phyloP scores from a whole-genome alignment of 1,139 yeast species.

The Yamadazyma kanchanaburiensis region DNA sequence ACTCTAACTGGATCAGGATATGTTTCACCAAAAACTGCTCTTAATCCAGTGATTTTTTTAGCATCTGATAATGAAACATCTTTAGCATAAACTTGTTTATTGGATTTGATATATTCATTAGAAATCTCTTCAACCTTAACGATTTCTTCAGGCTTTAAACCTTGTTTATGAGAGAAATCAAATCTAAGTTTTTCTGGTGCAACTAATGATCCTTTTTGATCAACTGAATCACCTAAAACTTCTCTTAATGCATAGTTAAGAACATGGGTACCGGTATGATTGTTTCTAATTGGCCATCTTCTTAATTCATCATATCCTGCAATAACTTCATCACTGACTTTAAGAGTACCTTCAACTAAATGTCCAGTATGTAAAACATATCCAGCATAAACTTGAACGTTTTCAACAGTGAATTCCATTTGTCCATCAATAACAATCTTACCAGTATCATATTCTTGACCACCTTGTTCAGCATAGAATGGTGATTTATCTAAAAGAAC shows the following conservation, averaged over 20 bases:
- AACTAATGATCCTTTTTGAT: constrained; percentile 96
- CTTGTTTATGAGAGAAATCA: constrained; percentile 92
- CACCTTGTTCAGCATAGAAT: constrained; percentile 98
- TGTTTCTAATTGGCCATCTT: constrained; percentile 95
- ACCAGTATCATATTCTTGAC: constrained; percentile 97
- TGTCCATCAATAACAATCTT: constrained; percentile 83
- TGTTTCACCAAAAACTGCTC: constrained; percentile 98
- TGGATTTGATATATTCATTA: constrained; percentile 67
- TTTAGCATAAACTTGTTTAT: constrained; percentile 71
- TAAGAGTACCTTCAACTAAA: constrained; percentile 70
- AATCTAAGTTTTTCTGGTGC: constrained; percentile 94
- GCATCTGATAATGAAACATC: constrained; percentile 78
- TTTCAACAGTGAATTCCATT: constrained; percentile 83
- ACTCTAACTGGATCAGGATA: constrained; percentile 99
- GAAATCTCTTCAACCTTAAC: constrained; percentile 71
- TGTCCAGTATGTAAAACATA: constrained; percentile 93
- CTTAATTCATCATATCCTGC: constrained; percentile 91
- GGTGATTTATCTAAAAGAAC: constrained; percentile 84
- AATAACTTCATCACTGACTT: constrained; percentile 66
- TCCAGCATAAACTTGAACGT: constrained; percentile 91
- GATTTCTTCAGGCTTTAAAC: constrained; percentile 66
- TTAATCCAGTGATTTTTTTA: constrained; percentile 71
- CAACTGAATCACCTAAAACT: constrained; percentile 82
- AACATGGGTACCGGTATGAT: constrained; percentile 97
- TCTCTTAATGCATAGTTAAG: constrained; percentile 85